Evolutionary conservation across 2,329 filamentous ascomycete species (phyloP).

Genomic region (Cladobotryum protrusum): DNA sequence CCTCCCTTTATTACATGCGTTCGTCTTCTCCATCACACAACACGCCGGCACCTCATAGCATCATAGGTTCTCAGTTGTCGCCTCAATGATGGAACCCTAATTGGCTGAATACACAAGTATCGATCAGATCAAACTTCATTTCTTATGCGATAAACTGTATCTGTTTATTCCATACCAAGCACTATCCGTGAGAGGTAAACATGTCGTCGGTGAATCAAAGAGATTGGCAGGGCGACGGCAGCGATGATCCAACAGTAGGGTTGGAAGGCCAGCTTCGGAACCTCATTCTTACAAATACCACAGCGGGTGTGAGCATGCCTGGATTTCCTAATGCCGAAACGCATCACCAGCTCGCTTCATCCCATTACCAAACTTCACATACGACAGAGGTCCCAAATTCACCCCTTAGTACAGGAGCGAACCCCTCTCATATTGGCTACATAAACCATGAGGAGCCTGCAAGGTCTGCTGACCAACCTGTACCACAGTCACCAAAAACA

Average conservation of each 20-base stretch:
- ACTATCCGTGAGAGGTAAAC: too few species aligned
- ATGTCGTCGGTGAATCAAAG: too few species aligned
- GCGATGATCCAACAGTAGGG: conserved; percentile 12
- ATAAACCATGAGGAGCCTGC: neutral
- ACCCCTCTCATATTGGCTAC: neutral
- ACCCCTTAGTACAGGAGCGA: neutral
- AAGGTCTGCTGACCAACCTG: neutral
- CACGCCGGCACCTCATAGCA: too few species aligned
- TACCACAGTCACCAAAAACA: conserved; percentile 22
- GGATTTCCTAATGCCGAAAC: neutral
- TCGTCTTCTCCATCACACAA: too few species aligned
- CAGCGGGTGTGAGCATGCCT: conserved; percentile 2
- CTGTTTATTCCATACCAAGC: too few species aligned
- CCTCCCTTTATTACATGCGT: too few species aligned
- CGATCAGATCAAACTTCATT: too few species aligned
- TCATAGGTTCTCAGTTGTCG: too few species aligned
- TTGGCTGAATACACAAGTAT: too few species aligned
- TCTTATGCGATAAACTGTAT: too few species aligned
- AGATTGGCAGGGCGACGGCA: too few species aligned
- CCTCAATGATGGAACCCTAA: too few species aligned
- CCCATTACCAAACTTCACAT: neutral
- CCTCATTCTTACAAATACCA: conserved; percentile 52
- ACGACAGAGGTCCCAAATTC: neutral
- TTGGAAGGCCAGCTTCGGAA: conserved; percentile 53
- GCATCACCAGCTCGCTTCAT: neutral